Percentiles rank a stretch among this genome's conserved stretches.
phyloP scores from a whole-genome alignment of 352 stramenopile species.

The Blastocystis sp. region DNA sequence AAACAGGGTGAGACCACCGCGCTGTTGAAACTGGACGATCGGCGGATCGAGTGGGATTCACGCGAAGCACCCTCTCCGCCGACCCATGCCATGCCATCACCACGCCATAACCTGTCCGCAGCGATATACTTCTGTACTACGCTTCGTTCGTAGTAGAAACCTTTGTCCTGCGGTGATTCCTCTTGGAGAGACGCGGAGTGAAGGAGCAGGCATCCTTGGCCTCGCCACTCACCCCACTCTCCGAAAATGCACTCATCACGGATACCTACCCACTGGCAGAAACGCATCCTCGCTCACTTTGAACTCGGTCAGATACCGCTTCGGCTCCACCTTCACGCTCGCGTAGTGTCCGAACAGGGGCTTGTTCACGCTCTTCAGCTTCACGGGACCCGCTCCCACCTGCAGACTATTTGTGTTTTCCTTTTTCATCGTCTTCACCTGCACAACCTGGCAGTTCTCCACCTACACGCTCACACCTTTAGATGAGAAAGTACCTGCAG shows the following conservation, averaged over 20 bases:
- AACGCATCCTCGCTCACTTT: conserved; percentile 81
- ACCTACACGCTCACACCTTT: conserved; percentile 75
- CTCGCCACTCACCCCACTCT: too few relatives aligned
- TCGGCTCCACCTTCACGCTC: conserved; percentile 85
- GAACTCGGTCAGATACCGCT: conserved; percentile 91
- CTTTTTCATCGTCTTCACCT: conserved; percentile 85
- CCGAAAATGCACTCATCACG: background rate
- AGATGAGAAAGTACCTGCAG: conserved; percentile 75
- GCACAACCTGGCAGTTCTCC: conserved; percentile 86
- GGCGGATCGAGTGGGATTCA: background rate
- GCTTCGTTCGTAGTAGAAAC: conserved; percentile 6
- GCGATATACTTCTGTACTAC: conserved; percentile 54
- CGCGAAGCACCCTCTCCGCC: conserved; percentile 3
- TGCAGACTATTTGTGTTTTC: conserved; percentile 86
- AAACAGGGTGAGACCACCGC: conserved; percentile 74
- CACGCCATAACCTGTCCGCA: conserved; percentile 13
- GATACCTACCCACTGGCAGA: conserved; percentile 68
- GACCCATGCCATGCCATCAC: conserved; percentile 5
- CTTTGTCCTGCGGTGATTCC: background rate
- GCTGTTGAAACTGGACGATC: conserved; percentile 75
- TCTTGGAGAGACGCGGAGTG: too few relatives aligned
- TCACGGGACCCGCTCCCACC: conserved; percentile 89
- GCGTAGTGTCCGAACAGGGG: conserved; percentile 81
- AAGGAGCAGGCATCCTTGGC: too few relatives aligned
- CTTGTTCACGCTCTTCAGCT: conserved; percentile 90